These are phyloP conservation scores for Parastagonospora nodorum DNA, from an alignment of 2,329 filamentous ascomycete genomes.

Conservation along the genomic window DNA sequence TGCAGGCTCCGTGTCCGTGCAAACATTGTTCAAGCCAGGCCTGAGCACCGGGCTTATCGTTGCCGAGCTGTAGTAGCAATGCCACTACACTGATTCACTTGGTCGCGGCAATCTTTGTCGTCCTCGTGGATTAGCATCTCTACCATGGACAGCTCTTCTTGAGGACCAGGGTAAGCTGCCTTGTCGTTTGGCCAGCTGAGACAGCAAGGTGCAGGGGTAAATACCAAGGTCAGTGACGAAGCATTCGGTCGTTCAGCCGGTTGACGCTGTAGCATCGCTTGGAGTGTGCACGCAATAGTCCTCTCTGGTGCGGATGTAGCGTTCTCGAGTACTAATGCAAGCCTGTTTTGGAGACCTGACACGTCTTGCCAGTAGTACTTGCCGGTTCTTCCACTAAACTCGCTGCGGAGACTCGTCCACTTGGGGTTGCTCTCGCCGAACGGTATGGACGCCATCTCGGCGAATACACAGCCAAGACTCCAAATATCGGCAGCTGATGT, in stretches of 20 bases:
- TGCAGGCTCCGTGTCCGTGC: slow-evolving; percentile 33
- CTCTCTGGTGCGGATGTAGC: slow-evolving; percentile 24
- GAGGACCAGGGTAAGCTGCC: slow-evolving; percentile 37
- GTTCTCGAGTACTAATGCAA: slow-evolving; percentile 28
- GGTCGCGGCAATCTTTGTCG: slow-evolving; percentile 18
- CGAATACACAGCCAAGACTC: slow-evolving; percentile 94
- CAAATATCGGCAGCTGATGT: slow-evolving; percentile 72
- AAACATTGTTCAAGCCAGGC: slow-evolving; percentile 38
- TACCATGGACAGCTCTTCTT: slow-evolving; percentile 34
- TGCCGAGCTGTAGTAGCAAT: not conserved
- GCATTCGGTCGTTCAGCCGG: slow-evolving; percentile 39
- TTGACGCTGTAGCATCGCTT: slow-evolving; percentile 37
- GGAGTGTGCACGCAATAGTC: slow-evolving; percentile 33
- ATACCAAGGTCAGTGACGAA: slow-evolving; percentile 35
- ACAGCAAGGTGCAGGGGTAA: slow-evolving; percentile 45
- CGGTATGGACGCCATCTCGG: slow-evolving; percentile 76
- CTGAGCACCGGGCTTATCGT: slow-evolving; percentile 23
- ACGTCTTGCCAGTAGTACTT: slow-evolving; percentile 46
- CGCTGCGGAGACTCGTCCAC: slow-evolving; percentile 34
- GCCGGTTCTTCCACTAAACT: slow-evolving; percentile 34
- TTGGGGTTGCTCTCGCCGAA: slow-evolving; percentile 27
- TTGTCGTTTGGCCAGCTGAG: slow-evolving; percentile 44
- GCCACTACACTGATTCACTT: slow-evolving; percentile 8
- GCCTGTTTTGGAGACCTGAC: slow-evolving; percentile 30
- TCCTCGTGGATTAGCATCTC: slow-evolving; percentile 30